Evolutionary conservation across 768 basidiomycete genomes (phyloP).

Genomic region (Lentinula aciculospora): DNA sequence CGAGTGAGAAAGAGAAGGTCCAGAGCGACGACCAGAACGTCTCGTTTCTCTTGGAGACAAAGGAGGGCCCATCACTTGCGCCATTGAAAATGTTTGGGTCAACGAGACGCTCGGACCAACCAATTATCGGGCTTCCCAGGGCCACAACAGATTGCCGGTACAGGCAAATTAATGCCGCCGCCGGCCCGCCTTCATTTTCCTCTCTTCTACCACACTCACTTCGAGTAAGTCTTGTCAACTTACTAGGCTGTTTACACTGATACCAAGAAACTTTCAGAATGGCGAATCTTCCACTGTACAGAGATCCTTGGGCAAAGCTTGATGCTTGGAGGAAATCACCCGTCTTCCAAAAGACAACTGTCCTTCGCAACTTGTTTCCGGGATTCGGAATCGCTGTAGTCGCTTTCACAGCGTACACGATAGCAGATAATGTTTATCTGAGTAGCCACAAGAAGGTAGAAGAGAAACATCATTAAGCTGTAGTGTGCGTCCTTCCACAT

Average conservation of each 20-base stretch:
- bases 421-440: constrained; percentile 68
- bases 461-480: constrained; percentile 8
- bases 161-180: background rate
- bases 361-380: constrained; percentile 90
- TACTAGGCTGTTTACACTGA: background rate
- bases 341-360: constrained; percentile 80
- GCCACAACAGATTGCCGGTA: background rate
- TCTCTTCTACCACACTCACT: background rate
- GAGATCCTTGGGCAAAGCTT: constrained; percentile 92
- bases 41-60: constrained; percentile 69
- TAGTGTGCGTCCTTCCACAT: background rate
- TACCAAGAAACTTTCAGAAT: constrained; percentile 25
- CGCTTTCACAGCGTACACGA: constrained; percentile 88
- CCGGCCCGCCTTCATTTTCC: background rate
- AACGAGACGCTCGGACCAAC: constrained; percentile 2
- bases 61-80: constrained; percentile 75
- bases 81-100: constrained; percentile 31
- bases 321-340: constrained; percentile 91
- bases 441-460: constrained; percentile 25
- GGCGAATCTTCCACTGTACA: constrained; percentile 67
- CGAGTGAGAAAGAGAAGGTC: constrained; percentile 65
- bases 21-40: constrained; percentile 71
- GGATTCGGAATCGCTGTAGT: constrained; percentile 92
- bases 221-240: background rate
- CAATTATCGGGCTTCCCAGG: background rate